Evolutionary conservation across 139 green algal species (phyloP), one percentile per base, ranked within the genome.

Genomic region (Auxenochlorella protothecoides): DNA sequence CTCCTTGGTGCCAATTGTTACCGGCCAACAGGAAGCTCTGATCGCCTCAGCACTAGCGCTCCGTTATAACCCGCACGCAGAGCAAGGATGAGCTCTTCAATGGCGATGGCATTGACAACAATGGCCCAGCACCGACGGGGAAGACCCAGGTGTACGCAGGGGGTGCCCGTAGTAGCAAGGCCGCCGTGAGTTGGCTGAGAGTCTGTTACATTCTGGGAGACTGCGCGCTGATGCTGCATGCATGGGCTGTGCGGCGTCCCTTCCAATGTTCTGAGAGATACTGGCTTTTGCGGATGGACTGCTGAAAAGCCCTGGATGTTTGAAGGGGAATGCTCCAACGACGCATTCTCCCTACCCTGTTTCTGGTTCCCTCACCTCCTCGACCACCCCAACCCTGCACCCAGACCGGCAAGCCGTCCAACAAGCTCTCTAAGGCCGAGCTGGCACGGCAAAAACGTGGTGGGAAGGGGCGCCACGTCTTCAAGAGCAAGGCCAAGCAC

Each of bases 401-500:
- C 52, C n/a, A 5, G 27, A n/a, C 9, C 44, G 66, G 27, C 52
- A 16, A 63, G 67, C 15, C 64, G 64, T 68, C 63, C 27, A 66
- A 53, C 15, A 67, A 44, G 59, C 55, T 70, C 55, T 60, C 55
- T 56, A 74, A 74, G 71, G 66, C 69, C 0, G 80, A 92, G 71
- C 61, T 89, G 10, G 88, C 88, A 63, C 79, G 77, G 52, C 8
- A 85, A 11, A 84, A 86, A 71, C 73, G 86, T 4, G 80, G 81
- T 0, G 88, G 88, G 68, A 91, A 86, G 73, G 88, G 87, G 55
- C 86, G 85, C 66, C 65, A 75, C 6, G 52, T 77, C 0, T 95
- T 95, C 83, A 95, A 95, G 83, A 87, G 78, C 76, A 93, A 96
- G 74, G 70, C 74, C 6, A 80, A 78, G 61, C 89, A 90, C 77